Evolutionary conservation across 164 flowering plant genomes (phyloP), one percentile per base, ranked within the genome.

Genomic region (Tetracentron sinense): DNA sequence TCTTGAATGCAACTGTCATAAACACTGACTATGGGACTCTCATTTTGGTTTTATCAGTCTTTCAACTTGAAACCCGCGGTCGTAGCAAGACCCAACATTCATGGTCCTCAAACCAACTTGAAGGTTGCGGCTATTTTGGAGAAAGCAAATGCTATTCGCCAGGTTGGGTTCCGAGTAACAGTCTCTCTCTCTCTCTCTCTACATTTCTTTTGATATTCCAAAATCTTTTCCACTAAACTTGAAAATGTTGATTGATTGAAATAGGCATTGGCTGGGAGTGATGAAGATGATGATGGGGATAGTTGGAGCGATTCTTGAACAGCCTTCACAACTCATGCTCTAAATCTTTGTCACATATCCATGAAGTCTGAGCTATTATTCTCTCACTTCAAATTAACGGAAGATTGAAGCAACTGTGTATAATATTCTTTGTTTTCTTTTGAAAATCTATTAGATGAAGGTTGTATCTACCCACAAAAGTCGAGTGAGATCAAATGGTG

Each of bases 121-220:
- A 92, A 69, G 66, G 92, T 95, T 71, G 88, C 85, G 67, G 99
- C 99, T 54, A 95, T 95, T 68, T 81, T 95, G 81, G 96, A 95
- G 86, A 95, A 88, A 71, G 99, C 99, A 69, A 92, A 86, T 66
- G 80, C 90, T 0, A 95, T 95, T 69, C 96, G 99, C 73, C 97
- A 87, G 97, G 98, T 87, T 44, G 27, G 67, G 59, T 10, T 56
- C 7, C 15, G 3, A 42, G 52, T 23, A 31, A 28, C 46, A 57
- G 3, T 21, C 35, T 48, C 65, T 58, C n/a, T 50, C 60, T 56
- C 54, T 49, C 42, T 56, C 58, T 57, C 56, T 44, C 54, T 42
- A 44, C 42, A 52, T 27, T 42, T 49, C 27, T 60, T 59, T 44
- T 42, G 8, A 54, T 64, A n/a, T 31, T n/a, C 27, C 22, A 33